Evolutionary conservation across 768 basidiomycete genomes (phyloP), one percentile per base, ranked within the genome.

Genomic region (Leccinum incarnatum): DNA sequence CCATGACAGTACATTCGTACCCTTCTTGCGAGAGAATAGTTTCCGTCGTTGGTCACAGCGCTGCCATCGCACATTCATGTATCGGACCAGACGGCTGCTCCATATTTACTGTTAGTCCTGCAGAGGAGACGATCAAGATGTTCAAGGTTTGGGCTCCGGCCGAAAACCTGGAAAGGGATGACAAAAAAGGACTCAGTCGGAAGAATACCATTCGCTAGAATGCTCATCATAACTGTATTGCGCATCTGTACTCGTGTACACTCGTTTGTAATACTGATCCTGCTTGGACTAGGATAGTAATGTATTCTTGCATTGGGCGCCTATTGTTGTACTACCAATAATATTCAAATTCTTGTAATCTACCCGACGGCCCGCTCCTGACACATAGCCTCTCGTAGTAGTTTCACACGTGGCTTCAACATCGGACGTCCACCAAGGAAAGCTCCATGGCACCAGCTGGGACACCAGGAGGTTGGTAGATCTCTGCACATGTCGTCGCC

Each of bases 111-210:
- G 79, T 85, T 8, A 86, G 83, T 57, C 83, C 85, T 2, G 73
- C 70, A 27, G 87, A 88, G 62, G 84, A 88, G 69, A 81, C 83
- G 50, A 85, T 88, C 73, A 87, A 86, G 74, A 84, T 87, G 80
- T 88, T 86, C 81, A 83, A 84, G 61, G 84, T 88, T 32, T 88
- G 86, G 87, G 70, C 72, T 52, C 45, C 62, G 2, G 64, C 72
- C 0, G 65, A 49, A 47, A 60, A n/a, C 17, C 61, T 64, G 49
- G 27, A 45, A 34, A 74, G 57, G 32, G 53, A 61, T 7, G 64
- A 62, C 2, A 62, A 60, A 49, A 54, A 61, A 52, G 71, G 69
- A 55, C 55, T 74, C 19, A 46, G 37, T 54, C 56, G 60, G 27
- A 73, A 58, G 51, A 69, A 60, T 40, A 50, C 60, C 30, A 72